phyloP scores from a whole-genome alignment of 805 yeast genomes.

The Zygosaccharomyces rouxii region DNA sequence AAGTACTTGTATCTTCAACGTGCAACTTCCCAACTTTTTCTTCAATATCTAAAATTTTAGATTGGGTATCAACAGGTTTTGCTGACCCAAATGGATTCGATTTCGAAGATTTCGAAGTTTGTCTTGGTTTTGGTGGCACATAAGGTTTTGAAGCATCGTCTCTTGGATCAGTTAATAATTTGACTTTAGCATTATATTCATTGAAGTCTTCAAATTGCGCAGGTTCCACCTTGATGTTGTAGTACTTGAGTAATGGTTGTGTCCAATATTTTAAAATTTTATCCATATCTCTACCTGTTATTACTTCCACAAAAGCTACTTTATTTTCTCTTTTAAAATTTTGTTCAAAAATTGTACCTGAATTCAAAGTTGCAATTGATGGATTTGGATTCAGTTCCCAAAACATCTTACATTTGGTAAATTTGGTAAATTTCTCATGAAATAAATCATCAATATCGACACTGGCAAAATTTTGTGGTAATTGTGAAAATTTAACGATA shows the following conservation, averaged over 20 bases:
- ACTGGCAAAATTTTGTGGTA: constrained; percentile 52
- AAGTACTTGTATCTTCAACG: constrained; percentile 42
- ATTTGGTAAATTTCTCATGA: constrained; percentile 55
- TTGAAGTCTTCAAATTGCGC: constrained; percentile 41
- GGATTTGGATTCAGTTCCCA: constrained; percentile 58
- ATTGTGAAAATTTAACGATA: constrained; percentile 56
- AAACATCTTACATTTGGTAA: constrained; percentile 56
- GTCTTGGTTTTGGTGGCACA: constrained; percentile 36
- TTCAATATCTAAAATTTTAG: constrained; percentile 62
- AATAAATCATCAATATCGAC: constrained; percentile 55
- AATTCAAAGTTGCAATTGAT: constrained; percentile 57
- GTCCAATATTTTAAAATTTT: constrained; percentile 33
- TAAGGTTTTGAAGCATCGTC: constrained; percentile 28
- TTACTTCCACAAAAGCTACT: constrained; percentile 44
- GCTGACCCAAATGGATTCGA: constrained; percentile 76
- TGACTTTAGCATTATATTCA: constrained; percentile 31
- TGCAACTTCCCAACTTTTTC: constrained; percentile 40
- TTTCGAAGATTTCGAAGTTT: constrained; percentile 52
- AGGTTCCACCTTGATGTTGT: constrained; percentile 33
- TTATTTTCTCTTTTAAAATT: constrained; percentile 53
- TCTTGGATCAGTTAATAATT: constrained; percentile 24
- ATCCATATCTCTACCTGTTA: constrained; percentile 38
- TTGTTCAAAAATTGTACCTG: constrained; percentile 49
- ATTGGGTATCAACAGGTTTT: constrained; percentile 74
- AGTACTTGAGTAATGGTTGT: constrained; percentile 35